Conservation (phyloP, 371 early-diverging fungal species). For the Mortierella sp. region DNA sequence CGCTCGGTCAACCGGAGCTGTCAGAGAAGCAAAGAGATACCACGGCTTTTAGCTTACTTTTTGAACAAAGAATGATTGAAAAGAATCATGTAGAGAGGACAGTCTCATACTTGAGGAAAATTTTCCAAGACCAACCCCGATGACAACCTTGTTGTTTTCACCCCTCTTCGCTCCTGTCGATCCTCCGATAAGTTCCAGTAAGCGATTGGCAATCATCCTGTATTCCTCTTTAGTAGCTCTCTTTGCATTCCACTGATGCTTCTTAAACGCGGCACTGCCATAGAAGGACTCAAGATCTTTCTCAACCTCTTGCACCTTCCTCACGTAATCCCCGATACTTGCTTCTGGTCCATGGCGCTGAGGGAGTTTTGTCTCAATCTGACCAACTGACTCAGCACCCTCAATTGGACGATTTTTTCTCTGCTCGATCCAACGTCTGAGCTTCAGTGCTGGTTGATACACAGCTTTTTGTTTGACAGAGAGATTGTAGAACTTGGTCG, state of each 20-base stretch:
- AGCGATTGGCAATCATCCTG: conserved; percentile 16
- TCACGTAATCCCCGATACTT: conserved; percentile 3
- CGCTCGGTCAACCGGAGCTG: not conserved
- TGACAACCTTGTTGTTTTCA: conserved; percentile 18
- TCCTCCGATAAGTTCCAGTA: conserved; percentile 15
- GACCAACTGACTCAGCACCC: not conserved
- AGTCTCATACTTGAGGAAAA: conserved; percentile 17
- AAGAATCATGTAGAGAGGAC: conserved; percentile 17
- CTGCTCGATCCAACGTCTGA: conserved; percentile 16
- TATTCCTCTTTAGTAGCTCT: conserved; percentile 17
- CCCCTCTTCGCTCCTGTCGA: conserved; percentile 11
- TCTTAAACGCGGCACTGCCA: conserved; percentile 12
- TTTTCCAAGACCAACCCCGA: conserved; percentile 23
- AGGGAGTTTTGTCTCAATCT: conserved; percentile 10
- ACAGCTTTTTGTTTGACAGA: conserved; percentile 25
- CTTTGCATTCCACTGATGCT: conserved; percentile 13
- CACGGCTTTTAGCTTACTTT: conserved; percentile 21
- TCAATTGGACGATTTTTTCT: not conserved
- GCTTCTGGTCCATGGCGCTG: conserved; percentile 6
- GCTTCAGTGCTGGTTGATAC: conserved; percentile 20
- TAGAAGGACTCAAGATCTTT: conserved; percentile 12
- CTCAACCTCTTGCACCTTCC: conserved; percentile 1
- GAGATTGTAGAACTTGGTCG: conserved; percentile 14
- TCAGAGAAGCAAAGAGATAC: not conserved
- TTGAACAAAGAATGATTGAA: conserved; percentile 20